A percentile compares a stretch with the other conserved stretches of the same genome.
Evolutionary conservation across 2,329 filamentous ascomycete genomes (phyloP).

Genomic region (Paracoccidioides lutzii): DNA sequence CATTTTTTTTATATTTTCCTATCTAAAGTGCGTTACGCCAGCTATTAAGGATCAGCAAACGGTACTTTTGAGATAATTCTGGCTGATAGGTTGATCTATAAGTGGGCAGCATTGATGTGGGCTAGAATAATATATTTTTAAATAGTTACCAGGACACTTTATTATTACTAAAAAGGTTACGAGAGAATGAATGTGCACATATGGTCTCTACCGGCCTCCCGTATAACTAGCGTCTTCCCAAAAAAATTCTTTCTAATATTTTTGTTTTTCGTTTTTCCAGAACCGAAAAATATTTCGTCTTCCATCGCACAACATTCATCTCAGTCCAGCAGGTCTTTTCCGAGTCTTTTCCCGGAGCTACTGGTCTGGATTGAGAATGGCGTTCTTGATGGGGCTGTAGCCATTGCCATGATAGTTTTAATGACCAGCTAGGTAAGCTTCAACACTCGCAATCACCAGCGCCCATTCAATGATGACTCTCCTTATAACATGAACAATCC

Average conservation of each 20-base stretch:
- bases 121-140: not conserved
- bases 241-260: not conserved
- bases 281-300: not conserved
- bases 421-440: not conserved
- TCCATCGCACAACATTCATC: not conserved
- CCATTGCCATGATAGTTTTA: not conserved
- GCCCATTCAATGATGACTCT: constrained; percentile 28
- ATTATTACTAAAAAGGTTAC: not conserved
- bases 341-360: not conserved
- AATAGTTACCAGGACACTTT: not conserved
- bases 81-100: no score
- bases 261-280: not conserved
- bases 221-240: not conserved
- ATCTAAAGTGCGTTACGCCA: no score
- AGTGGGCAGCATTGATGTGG: no score
- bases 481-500: constrained; percentile 39
- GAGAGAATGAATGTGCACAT: not conserved
- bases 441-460: not conserved
- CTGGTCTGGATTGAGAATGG: not conserved
- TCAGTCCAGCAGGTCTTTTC: not conserved
- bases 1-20: no score
- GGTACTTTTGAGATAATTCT: no score
- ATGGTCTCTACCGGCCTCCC: not conserved
- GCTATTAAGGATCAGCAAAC: no score
- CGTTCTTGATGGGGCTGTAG: not conserved